Percentiles rank a stretch among this genome's conserved stretches.
phyloP scores from a whole-genome alignment of 768 basidiomycete species.

The Leccinum sublutescens region DNA sequence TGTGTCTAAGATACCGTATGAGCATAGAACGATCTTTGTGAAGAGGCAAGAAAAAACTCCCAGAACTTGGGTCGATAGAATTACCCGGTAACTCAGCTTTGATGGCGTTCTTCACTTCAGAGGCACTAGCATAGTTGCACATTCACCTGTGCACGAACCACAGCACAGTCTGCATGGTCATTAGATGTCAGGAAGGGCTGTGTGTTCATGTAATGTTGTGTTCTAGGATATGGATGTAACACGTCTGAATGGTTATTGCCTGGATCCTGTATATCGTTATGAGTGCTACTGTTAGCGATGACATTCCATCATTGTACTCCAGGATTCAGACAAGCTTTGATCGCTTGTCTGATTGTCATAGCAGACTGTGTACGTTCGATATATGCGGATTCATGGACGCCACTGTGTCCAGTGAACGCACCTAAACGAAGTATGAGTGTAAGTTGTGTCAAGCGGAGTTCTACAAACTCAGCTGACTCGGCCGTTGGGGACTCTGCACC shows the following conservation, averaged over 20 bases:
- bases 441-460: neutral
- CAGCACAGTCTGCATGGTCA: too few relatives aligned
- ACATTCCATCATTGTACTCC: conserved; percentile 12
- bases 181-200: neutral
- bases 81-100: too few relatives aligned
- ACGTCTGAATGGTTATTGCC: neutral
- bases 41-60: too few relatives aligned
- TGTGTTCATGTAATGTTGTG: neutral
- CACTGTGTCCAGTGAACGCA: neutral
- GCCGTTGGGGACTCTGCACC: too few relatives aligned
- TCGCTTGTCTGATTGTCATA: neutral
- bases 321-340: neutral
- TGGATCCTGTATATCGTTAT: conserved; percentile 10
- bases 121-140: too few relatives aligned
- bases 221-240: neutral
- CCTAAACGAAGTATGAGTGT: too few relatives aligned
- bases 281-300: neutral
- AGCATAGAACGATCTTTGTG: too few relatives aligned
- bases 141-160: too few relatives aligned
- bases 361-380: neutral
- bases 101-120: too few relatives aligned
- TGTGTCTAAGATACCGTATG: too few relatives aligned
- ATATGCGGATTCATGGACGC: neutral
- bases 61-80: too few relatives aligned
- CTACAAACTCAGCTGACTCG: neutral